These are phyloP conservation scores for Escovopsis sp. DNA, from an alignment of 2,329 filamentous ascomycete genomes.

Conservation along the genomic window DNA sequence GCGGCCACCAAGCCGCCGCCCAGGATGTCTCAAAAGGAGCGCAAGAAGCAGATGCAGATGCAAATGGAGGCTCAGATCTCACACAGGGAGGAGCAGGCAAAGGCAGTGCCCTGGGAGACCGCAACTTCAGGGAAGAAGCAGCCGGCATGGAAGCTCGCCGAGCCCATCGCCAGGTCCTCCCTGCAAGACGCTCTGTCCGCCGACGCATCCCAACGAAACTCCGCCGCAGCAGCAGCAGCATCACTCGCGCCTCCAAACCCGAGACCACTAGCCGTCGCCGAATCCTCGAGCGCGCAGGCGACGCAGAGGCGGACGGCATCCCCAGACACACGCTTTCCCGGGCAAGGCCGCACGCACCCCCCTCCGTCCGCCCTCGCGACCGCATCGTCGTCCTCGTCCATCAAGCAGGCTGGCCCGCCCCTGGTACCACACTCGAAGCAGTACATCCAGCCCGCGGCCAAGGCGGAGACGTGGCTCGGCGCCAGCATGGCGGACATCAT, in stretches of 20 bases:
- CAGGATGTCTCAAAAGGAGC: constrained; percentile 82
- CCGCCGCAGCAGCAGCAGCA: constrained; percentile 12
- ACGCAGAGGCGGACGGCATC: constrained; percentile 36
- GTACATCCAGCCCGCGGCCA: constrained; percentile 41
- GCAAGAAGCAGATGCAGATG: constrained; percentile 66
- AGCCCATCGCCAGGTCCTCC: constrained; percentile 30
- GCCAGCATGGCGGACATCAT: constrained; percentile 80
- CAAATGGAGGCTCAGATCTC: constrained; percentile 34
- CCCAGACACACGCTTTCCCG: constrained; percentile 47
- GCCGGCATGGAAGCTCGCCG: constrained; percentile 52
- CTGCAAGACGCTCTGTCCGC: constrained; percentile 31
- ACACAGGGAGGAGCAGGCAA: constrained; percentile 16
- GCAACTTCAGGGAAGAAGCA: constrained; percentile 21
- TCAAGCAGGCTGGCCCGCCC: constrained; percentile 20
- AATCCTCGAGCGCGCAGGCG: constrained; percentile 24
- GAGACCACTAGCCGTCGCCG: constrained; percentile 29
- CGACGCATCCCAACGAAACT: constrained; percentile 13
- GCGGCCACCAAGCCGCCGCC: constrained; percentile 22
- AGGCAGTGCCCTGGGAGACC: constrained; percentile 30
- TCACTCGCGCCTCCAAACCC: no score
- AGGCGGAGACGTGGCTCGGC: constrained; percentile 48
- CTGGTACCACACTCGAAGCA: constrained; percentile 45
- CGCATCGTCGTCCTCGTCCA: no score
- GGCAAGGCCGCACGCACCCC: constrained; percentile 29
- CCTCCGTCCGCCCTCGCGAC: constrained; percentile 7